phyloP scores from a whole-genome alignment of 192 early-diverging fungal genomes.

The Coemansia guatemalensis region DNA sequence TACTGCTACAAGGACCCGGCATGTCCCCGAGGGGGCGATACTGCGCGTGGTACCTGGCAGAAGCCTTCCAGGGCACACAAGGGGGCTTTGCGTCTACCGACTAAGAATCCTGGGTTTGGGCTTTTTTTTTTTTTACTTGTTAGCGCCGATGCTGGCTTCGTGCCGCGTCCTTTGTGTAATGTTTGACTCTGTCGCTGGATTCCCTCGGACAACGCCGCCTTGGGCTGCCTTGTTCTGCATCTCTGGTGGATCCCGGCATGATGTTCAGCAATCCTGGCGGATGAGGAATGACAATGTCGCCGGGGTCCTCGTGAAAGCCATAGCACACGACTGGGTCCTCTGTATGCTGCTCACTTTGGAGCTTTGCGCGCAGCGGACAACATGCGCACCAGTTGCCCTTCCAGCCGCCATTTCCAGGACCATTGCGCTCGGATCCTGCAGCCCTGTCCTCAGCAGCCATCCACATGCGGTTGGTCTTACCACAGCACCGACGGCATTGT shows the following conservation, averaged over 20 bases:
- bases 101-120: neutral
- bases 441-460: constrained; percentile 20
- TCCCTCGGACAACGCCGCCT: neutral
- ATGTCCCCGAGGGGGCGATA: neutral
- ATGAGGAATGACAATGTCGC: constrained; percentile 48
- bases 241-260: constrained; percentile 16
- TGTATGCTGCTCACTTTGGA: constrained; percentile 1
- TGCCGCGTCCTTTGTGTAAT: neutral
- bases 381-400: constrained; percentile 48
- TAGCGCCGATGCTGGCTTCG: neutral
- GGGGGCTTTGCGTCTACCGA: neutral
- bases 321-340: constrained; percentile 28
- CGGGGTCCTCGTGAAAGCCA: constrained; percentile 40
- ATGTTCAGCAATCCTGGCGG: constrained; percentile 33
- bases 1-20: neutral
- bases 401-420: constrained; percentile 25
- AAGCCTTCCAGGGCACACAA: neutral
- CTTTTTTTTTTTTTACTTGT: neutral
- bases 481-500: constrained; percentile 26
- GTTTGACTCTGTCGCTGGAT: neutral
- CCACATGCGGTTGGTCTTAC: constrained; percentile 11
- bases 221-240: neutral
- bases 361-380: constrained; percentile 37
- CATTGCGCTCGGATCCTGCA: constrained; percentile 19
- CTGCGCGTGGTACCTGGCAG: neutral